Percentiles rank a stretch among this genome's conserved stretches.
Conservation (phyloP, 1,284 basidiomycete genomes). For the Ustilago loliicola region DNA sequence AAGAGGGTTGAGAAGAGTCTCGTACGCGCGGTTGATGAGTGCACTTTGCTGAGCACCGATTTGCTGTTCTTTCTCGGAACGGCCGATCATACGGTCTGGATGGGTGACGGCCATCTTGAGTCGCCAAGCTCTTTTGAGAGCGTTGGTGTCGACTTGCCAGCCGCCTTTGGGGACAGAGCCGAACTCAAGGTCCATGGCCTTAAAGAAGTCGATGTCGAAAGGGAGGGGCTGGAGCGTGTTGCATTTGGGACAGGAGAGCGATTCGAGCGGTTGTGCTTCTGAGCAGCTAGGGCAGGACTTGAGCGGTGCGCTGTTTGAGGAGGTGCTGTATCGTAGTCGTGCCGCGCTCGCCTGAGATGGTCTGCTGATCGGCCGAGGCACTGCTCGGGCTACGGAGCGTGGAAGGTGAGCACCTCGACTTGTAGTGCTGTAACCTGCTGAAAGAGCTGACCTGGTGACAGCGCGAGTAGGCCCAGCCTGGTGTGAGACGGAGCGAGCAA, state of each 20-base stretch:
- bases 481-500: not conserved
- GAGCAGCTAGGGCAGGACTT: slow-evolving; percentile 49
- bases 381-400: not conserved
- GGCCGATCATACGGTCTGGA: slow-evolving; percentile 64
- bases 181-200: slow-evolving; percentile 58
- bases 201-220: slow-evolving; percentile 56
- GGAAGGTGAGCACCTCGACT: not conserved
- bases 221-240: slow-evolving; percentile 59
- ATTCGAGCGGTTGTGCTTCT: slow-evolving; percentile 44
- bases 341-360: not conserved
- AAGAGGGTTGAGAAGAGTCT: slow-evolving; percentile 64
- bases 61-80: slow-evolving; percentile 60
- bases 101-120: slow-evolving; percentile 63
- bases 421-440: not conserved
- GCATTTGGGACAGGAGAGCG: slow-evolving; percentile 52
- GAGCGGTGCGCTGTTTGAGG: slow-evolving; percentile 16
- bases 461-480: not conserved
- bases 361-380: not conserved
- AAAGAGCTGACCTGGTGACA: not conserved
- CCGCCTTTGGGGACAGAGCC: slow-evolving; percentile 46
- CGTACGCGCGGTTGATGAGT: slow-evolving; percentile 67
- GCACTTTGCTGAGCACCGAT: slow-evolving; percentile 65
- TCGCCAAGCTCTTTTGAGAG: slow-evolving; percentile 64
- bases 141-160: slow-evolving; percentile 55
- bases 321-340: slow-evolving; percentile 13